These are phyloP conservation scores for Eucalyptus guilfoylei DNA, from an alignment of 345 rosid species.

Conservation along the genomic window DNA sequence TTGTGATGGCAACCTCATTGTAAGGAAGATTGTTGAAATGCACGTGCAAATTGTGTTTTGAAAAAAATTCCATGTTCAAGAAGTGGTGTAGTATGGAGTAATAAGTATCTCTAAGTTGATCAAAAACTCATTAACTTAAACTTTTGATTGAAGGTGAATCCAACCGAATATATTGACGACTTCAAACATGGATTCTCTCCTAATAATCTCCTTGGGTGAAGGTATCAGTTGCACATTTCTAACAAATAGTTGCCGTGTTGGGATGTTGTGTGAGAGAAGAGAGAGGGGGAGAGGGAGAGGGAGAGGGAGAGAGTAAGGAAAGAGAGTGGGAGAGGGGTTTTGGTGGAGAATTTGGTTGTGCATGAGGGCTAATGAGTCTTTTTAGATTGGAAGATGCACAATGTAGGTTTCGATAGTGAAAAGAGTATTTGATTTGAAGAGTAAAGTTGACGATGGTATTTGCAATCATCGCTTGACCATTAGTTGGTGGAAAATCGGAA, in stretches of 20 bases:
- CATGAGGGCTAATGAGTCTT: background rate
- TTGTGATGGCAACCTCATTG: background rate
- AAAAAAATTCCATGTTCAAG: background rate
- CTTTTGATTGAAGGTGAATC: too few species aligned
- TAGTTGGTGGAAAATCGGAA: background rate
- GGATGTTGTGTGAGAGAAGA: background rate
- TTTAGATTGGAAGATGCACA: background rate
- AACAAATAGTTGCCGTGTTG: background rate
- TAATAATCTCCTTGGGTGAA: background rate
- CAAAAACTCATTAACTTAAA: too few species aligned
- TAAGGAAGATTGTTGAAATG: background rate
- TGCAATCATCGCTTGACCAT: background rate
- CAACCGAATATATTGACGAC: rapidly evolving
- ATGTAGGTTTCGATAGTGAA: background rate
- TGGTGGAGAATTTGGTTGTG: background rate
- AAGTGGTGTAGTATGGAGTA: background rate
- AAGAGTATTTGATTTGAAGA: background rate
- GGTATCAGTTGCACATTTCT: background rate
- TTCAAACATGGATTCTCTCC: background rate
- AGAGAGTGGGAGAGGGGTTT: background rate
- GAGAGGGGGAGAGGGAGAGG: too few species aligned
- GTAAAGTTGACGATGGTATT: background rate
- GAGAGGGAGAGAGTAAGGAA: background rate
- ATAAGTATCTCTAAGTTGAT: background rate
- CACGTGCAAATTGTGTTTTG: background rate